Evolutionary conservation across 2,329 filamentous ascomycete species (phyloP), one percentile per base, ranked within the genome.

Genomic region (Fusarium buxicola): DNA sequence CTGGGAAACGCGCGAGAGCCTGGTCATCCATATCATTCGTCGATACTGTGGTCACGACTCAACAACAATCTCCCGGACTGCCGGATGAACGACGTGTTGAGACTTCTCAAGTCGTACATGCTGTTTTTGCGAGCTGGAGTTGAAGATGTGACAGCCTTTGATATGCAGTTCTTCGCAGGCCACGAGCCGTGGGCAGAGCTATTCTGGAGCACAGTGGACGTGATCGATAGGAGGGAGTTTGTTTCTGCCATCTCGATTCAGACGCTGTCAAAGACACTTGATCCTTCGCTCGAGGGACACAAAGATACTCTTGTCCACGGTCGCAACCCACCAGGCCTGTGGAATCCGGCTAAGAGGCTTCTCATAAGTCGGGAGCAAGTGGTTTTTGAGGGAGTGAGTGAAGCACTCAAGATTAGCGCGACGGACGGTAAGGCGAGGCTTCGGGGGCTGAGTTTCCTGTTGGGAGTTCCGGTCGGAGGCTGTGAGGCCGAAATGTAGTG

Each of bases 1-100:
- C 60, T 76, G 16, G 73, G 73, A 7, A 76, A 75, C 53, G 72
- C 69, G 9, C 66, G 74, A 16, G 63, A 75, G 49, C 50, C 59
- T 4, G 44, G 50, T 7, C 74, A 76, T 46, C 61, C 65, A 4
- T 75, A 75, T 47, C 74, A 76, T 56, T 57, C 61, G 9, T 72
- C 74, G 3, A 47, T 58, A 2, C 60, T 76, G 8, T 76, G 74
- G 73, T 65, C 53, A n/a, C 54, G 57, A 7, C 55, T 69, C 38
- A 73, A 70, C 44, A 57, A 60, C 35, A 74, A 76, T 48, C 57
- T 70, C 7, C 46, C 62, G 4, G 72, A 76, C 60, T 76, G 74
- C 50, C 71, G 72, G 7, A 52, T 65, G 36, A 76, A 76, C 51
- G 74, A 76, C 36, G 69, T 71, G 2, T 47, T 72, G n/a, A 65